Evolutionary conservation across 2,329 filamentous ascomycete genomes (phyloP), one percentile per base, ranked within the genome.

Genomic region (Thyridium curvatum): DNA sequence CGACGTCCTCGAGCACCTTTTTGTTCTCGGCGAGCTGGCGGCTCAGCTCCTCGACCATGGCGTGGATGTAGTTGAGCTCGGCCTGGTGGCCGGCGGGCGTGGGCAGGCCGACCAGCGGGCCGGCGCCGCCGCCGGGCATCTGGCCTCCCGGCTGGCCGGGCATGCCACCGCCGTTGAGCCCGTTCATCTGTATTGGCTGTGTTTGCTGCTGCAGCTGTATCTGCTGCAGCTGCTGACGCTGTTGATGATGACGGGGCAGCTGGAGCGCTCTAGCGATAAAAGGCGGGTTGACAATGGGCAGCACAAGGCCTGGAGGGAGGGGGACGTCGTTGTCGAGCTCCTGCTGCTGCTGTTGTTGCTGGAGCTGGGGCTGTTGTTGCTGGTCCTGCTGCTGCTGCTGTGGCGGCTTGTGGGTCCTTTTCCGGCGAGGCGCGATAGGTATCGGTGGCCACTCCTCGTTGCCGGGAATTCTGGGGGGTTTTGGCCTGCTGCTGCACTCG

Each of bases 11-110:
- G n/a, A 77, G 74, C 30, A 74, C 71, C 32, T 71, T 67, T 47
- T 75, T 68, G 54, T 80, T 81, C 37, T 80, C 75, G 12, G 77
- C 71, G 21, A 83, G 65, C 52, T 81, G 75, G 28, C 74, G 71
- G 50, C 77, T 80, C 35, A 83, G 65, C 53, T 81, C 77, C 52
- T 84, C 79, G 10, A 84, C 79, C 73, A 83, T 78, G 47, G 69
- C 67, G 53, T 82, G 82, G 52, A 84, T 80, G 59, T 80, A 78
- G 53, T 80, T 81, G 43, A 84, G 70, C 58, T 84, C 79, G 38
- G 78, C 73, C 57, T 83, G 78, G 55, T 84, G 79, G 35, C 78
- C 79, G 14, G 79, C 79, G n/a, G 79, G 79, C 13, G 75, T 79
- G 12, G 79, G 77, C 33, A 71, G 66, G 35, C 69, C 66, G 41